Evolutionary conservation across 148 eudicot species (phyloP).

Genomic region (Chenopodium berlandieri): DNA sequence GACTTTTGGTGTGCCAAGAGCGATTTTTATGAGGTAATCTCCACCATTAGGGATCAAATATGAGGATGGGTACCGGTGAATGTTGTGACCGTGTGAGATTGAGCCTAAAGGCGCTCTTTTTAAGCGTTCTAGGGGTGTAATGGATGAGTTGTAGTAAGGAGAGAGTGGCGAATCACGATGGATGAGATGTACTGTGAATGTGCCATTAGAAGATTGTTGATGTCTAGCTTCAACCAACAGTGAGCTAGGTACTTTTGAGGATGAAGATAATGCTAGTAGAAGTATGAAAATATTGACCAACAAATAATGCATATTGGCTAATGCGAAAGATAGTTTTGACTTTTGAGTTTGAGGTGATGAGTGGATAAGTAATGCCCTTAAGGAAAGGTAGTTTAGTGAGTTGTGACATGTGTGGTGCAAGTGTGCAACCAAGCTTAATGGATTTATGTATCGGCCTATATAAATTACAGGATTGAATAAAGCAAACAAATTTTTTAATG

Average conservation of each 20-base stretch:
- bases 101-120: neutral
- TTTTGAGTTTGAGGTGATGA: neutral
- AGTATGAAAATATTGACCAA: neutral
- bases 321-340: neutral
- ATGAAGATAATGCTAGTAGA: neutral
- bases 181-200: slow-evolving; percentile 31
- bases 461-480: too few relatives aligned
- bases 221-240: slow-evolving; percentile 6
- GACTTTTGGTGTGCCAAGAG: slow-evolving; percentile 32
- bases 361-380: too few relatives aligned
- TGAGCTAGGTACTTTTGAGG: neutral
- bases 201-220: neutral
- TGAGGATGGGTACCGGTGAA: neutral
- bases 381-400: too few relatives aligned
- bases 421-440: too few relatives aligned
- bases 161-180: slow-evolving; percentile 40
- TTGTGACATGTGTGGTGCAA: too few relatives aligned
- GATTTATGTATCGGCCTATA: too few relatives aligned
- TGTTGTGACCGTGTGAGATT: neutral
- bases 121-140: slow-evolving; percentile 21
- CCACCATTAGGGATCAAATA: slow-evolving; percentile 5
- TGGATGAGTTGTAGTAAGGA: slow-evolving; percentile 37
- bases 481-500: too few relatives aligned
- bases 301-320: too few relatives aligned
- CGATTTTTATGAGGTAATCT: slow-evolving; percentile 22